phyloP scores from a whole-genome alignment of 768 basidiomycete genomes.

The Albatrellus ellisii region DNA sequence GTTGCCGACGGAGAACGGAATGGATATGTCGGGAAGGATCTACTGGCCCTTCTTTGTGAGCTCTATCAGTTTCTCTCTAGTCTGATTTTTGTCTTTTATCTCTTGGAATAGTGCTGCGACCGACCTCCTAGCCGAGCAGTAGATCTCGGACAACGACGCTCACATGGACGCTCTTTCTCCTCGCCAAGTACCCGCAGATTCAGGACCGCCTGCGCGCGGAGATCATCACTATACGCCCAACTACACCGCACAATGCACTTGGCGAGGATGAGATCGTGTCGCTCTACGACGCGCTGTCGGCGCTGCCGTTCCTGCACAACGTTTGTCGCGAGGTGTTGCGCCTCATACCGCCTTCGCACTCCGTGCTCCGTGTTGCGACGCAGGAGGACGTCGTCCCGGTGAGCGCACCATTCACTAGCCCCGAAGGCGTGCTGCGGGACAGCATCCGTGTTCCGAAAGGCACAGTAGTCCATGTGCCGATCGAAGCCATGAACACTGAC shows the following conservation, averaged over 20 bases:
- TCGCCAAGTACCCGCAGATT: constrained; percentile 49
- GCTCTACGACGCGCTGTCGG: constrained; percentile 38
- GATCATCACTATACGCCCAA: constrained; percentile 31
- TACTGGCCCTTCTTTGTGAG: constrained; percentile 68
- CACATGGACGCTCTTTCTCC: constrained; percentile 69
- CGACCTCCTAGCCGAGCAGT: constrained; percentile 50
- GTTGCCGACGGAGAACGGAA: constrained; percentile 46
- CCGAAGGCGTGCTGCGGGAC: constrained; percentile 31
- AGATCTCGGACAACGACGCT: constrained; percentile 75
- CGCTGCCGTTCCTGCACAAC: constrained; percentile 61
- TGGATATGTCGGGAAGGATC: constrained; percentile 54
- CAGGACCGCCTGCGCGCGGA: constrained; percentile 66
- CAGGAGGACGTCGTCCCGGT: constrained; percentile 71
- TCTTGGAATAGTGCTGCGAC: constrained; percentile 57
- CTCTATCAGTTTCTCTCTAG: constrained; percentile 7
- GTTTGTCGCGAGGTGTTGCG: constrained; percentile 65
- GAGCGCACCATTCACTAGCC: constrained; percentile 39
- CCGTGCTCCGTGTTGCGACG: constrained; percentile 63
- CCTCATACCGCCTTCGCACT: constrained; percentile 68
- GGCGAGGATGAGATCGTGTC: constrained; percentile 36
- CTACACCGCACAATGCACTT: constrained; percentile 23
- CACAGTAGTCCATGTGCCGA: constrained; percentile 58
- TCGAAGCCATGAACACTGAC: constrained; percentile 71
- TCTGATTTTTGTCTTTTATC: constrained; percentile 4
- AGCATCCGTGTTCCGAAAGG: constrained; percentile 45